Base-by-base conservation (phyloP, 176 grass and related monocot species). In the Juncus effusus region DNA sequence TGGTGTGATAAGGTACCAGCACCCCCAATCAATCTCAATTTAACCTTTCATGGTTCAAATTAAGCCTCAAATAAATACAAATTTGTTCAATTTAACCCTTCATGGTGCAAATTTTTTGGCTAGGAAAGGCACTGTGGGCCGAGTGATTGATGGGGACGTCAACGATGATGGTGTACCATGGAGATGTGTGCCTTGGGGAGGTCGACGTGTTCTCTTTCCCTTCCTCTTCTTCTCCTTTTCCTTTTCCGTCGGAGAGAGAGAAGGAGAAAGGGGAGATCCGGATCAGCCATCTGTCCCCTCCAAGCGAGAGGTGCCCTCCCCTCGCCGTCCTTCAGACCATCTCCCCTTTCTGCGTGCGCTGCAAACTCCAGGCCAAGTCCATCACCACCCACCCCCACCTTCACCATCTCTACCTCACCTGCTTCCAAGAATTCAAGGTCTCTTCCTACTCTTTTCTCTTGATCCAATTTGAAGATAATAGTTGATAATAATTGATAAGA, bases 381-480 rank as follows among this genome's bases (percentile, higher is more conserved):
- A 50, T 69, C 9, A 69, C 83, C 37, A 76, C 80, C 7, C 73
- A 78, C 51, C 75, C 83, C 39, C 80, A 74, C 19, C 82, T 93
- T 4, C 80, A 83, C 8, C 72, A 63, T 10, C 62, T 99, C 67
- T 93, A 99, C 65, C 54, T 85, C 58, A 62, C 78, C 12, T 99
- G 95, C 66, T 99, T 99, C 76, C 72, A 83, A 9, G 95, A 99
- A 62, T 85, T 47, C 45, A 99, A 92, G 88, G 82, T 93, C 56
- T 42, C 45, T 13, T 54, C 60, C 37, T 62, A 4, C 0, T 28
- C 11, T 67, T 16, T 45, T 16, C 7, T 47, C 62, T 10, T 50
- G 38, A 3, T 53, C 1, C 57, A 15, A 44, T 74, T 37, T 15
- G 11, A 37, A 9, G 38, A 10, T 35, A 12, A 36, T 54, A 6